A percentile compares a stretch with the other conserved stretches of the same genome.
These are phyloP conservation scores for Syzygium jambos DNA, from an alignment of 345 rosid genomes.

Conservation along the genomic window DNA sequence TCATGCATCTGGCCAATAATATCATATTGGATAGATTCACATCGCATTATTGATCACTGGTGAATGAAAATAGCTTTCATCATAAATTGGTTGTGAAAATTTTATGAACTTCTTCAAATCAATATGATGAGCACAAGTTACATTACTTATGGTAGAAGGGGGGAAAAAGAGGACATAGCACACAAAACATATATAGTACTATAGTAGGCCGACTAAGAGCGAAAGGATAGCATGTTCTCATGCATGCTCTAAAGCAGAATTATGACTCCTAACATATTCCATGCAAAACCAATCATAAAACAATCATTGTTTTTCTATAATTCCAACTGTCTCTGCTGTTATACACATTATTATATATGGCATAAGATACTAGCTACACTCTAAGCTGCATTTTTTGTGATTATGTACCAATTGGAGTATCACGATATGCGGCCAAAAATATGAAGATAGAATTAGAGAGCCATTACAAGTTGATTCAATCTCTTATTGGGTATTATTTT, in stretches of 20 bases:
- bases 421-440: not conserved
- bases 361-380: not conserved
- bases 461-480: not conserved
- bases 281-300: not conserved
- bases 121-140: no score
- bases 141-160: no score
- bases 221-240: not conserved
- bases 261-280: not conserved
- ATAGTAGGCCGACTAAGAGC: not conserved
- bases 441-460: not conserved
- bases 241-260: not conserved
- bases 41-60: no score
- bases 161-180: not conserved
- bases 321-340: not conserved
- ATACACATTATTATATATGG: not conserved
- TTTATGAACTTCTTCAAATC: no score
- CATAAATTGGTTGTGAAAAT: no score
- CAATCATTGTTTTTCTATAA: not conserved
- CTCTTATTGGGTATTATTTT: not conserved
- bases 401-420: not conserved
- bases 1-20: no score
- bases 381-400: not conserved
- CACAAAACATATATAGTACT: not conserved
- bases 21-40: no score
- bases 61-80: no score